Percentiles rank a stretch among this genome's conserved stretches.
Conservation (phyloP, 192 early-diverging fungal species). For the Backusella tuberculispora region DNA sequence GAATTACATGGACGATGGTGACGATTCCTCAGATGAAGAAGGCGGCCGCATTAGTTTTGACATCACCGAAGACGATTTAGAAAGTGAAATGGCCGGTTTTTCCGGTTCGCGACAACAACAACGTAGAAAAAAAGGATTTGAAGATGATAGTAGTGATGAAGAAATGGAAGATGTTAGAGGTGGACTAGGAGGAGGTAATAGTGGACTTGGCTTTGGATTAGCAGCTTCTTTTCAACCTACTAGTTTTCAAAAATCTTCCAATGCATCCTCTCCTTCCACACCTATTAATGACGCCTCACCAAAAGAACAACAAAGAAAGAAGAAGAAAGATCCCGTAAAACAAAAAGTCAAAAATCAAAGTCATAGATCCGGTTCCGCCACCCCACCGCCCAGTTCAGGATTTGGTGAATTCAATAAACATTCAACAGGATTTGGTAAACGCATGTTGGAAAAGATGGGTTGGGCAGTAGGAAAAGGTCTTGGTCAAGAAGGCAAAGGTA, state of each 20-base stretch:
- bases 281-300: neutral
- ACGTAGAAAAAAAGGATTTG: slow-evolving; percentile 29
- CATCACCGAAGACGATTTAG: slow-evolving; percentile 52
- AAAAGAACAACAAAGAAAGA: neutral
- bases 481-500: slow-evolving; percentile 85
- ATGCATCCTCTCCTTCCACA: neutral
- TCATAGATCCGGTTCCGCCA: slow-evolving; percentile 10
- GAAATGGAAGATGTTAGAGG: slow-evolving; percentile 34
- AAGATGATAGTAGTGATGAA: slow-evolving; percentile 53
- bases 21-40: slow-evolving; percentile 44
- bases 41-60: slow-evolving; percentile 38
- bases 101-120: slow-evolving; percentile 40
- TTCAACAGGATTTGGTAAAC: slow-evolving; percentile 76
- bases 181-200: slow-evolving; percentile 20
- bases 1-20: slow-evolving; percentile 40
- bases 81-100: slow-evolving; percentile 60
- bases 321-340: slow-evolving; percentile 21
- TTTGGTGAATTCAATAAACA: slow-evolving; percentile 86
- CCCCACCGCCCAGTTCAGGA: slow-evolving; percentile 55
- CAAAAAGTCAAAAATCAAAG: slow-evolving; percentile 6
- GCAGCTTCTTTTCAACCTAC: slow-evolving; percentile 29
- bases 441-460: slow-evolving; percentile 90
- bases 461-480: slow-evolving; percentile 88
- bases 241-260: neutral
- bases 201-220: neutral